phyloP scores from a whole-genome alignment of 2,329 filamentous ascomycete genomes.

The Exophiala lecanii-corni region DNA sequence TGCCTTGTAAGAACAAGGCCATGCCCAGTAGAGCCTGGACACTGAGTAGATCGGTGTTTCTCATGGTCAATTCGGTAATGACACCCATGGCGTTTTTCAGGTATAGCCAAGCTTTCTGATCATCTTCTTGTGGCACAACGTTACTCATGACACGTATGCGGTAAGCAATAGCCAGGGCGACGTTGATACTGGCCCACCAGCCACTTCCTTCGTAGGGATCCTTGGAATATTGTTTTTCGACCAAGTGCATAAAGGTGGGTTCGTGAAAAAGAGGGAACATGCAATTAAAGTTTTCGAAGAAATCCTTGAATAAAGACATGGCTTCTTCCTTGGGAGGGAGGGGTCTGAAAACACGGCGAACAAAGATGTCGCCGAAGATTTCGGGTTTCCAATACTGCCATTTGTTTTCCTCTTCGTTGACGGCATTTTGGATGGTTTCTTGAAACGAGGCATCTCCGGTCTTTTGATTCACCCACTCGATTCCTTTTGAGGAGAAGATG shows the following conservation, averaged over 20 bases:
- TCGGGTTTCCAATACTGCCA: constrained; percentile 99
- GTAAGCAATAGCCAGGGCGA: constrained; percentile 88
- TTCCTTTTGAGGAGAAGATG: constrained; percentile 96
- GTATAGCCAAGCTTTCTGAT: constrained; percentile 91
- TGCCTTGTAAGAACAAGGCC: constrained; percentile 90
- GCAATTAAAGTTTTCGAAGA: constrained; percentile 98
- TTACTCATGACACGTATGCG: constrained; percentile 93
- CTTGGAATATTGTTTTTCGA: constrained; percentile 86
- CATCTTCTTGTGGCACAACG: constrained; percentile 81
- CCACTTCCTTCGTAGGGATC: constrained; percentile 93
- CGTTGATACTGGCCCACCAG: constrained; percentile 97
- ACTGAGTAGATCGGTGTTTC: constrained; percentile 89
- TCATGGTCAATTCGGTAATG: constrained; percentile 87
- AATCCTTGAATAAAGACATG: constrained; percentile 82
- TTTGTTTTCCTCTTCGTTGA: constrained; percentile 73
- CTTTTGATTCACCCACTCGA: constrained; percentile 97
- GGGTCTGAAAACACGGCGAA: constrained; percentile 74
- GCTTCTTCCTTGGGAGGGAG: constrained; percentile 84
- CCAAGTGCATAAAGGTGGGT: constrained; percentile 95
- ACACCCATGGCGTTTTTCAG: constrained; percentile 95
- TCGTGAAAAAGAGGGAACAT: constrained; percentile 98
- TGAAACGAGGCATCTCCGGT: constrained; percentile 95
- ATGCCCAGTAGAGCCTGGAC: constrained; percentile 92
- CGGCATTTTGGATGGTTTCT: constrained; percentile 84
- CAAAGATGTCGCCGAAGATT: constrained; percentile 88